A percentile compares a stretch with the other conserved stretches of the same genome.
Conservation (phyloP, 1,139 yeast genomes). For the Yamadazyma sp. region DNA sequence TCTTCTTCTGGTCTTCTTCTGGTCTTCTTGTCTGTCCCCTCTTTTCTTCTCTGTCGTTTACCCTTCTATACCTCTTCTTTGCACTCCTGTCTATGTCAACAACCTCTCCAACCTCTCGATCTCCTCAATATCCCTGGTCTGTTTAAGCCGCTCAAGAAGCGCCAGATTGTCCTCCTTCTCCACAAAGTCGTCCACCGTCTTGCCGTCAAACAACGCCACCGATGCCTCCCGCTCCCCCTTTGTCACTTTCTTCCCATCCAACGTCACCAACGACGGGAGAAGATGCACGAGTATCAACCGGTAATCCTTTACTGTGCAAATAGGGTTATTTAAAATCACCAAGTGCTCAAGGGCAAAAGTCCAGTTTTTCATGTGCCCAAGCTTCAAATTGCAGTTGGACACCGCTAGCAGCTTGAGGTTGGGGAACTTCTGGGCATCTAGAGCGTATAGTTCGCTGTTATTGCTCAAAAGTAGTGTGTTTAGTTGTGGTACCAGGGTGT, state of each 20-base stretch:
- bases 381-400: conserved; percentile 48
- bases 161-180: conserved; percentile 46
- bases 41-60: not conserved
- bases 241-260: conserved; percentile 69
- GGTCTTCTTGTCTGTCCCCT: too few species aligned
- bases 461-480: conserved; percentile 53
- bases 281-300: conserved; percentile 60
- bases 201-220: conserved; percentile 43
- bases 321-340: conserved; percentile 61
- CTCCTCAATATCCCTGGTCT: conserved; percentile 70
- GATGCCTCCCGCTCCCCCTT: conserved; percentile 52
- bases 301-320: conserved; percentile 54
- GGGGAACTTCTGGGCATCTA: conserved; percentile 35
- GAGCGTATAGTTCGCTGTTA: conserved; percentile 40
- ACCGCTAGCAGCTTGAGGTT: conserved; percentile 51
- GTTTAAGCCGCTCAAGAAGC: conserved; percentile 53
- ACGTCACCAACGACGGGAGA: conserved; percentile 57
- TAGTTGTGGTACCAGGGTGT: conserved; percentile 46
- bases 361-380: conserved; percentile 33
- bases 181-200: conserved; percentile 8
- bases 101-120: conserved; percentile 62
- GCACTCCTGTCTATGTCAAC: not conserved
- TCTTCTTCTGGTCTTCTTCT: too few species aligned
- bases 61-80: too few species aligned
- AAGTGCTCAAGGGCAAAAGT: conserved; percentile 46